These are phyloP conservation scores for Volvariella surrecta DNA, from an alignment of 1,284 basidiomycete species.

Conservation along the genomic window DNA sequence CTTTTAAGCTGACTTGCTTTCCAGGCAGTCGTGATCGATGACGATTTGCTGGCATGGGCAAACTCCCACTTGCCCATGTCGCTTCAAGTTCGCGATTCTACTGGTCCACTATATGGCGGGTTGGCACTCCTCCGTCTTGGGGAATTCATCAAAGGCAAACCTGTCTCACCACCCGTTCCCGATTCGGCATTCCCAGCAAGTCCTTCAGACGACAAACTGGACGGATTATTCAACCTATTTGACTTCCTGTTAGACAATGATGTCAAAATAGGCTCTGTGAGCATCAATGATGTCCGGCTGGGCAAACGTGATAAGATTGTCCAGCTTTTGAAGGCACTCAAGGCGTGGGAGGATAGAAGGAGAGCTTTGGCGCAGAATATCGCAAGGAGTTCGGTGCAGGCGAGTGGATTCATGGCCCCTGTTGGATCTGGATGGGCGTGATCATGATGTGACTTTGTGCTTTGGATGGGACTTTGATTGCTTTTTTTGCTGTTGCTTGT, in stretches of 20 bases:
- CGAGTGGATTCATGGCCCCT: conserved; percentile 25
- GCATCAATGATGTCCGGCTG: conserved; percentile 82
- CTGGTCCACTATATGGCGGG: conserved; percentile 49
- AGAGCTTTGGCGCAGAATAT: conserved; percentile 44
- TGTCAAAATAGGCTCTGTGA: conserved; percentile 81
- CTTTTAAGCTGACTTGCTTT: background rate
- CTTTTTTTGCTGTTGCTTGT: too few species aligned
- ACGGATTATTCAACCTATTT: conserved; percentile 82
- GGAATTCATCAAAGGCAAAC: conserved; percentile 66
- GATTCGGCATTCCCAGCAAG: conserved; percentile 73
- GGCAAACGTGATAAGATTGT: conserved; percentile 74
- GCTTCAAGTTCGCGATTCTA: conserved; percentile 51
- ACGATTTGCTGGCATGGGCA: conserved; percentile 73
- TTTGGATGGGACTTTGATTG: too few species aligned
- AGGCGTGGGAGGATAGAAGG: conserved; percentile 70
- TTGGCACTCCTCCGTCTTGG: conserved; percentile 70
- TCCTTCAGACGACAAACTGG: conserved; percentile 69
- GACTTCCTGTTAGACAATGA: conserved; percentile 86
- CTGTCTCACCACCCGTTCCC: conserved; percentile 58
- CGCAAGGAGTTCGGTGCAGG: conserved; percentile 25
- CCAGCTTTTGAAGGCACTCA: conserved; percentile 69
- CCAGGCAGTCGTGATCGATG: conserved; percentile 22
- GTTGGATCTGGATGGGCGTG: conserved; percentile 4
- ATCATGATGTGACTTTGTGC: too few species aligned
- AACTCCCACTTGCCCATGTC: conserved; percentile 71